Base-by-base conservation (phyloP, 108 stramenopile genomes). In the Pseudonitzschia delicatissima region DNA sequence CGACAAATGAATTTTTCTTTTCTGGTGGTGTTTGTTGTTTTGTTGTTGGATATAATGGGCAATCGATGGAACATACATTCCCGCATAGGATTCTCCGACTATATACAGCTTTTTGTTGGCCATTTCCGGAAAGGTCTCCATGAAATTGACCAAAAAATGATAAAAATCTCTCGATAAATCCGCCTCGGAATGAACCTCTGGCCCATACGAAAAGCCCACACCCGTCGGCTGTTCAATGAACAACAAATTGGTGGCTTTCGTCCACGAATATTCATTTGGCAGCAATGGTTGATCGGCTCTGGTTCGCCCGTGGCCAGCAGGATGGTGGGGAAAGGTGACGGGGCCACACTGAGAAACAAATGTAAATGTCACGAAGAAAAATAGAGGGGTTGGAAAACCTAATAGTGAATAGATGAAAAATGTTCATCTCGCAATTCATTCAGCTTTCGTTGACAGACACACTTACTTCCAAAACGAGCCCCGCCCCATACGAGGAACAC, bases 31-130 rank as follows among this genome's bases (percentile, higher is more conserved):
- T 36, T 71, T 37, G 17, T 67, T 37, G 45, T 73, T 69, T 73
- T 72, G 62, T 75, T 72, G 49, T 65, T 87, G 64, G 62, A 96
- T 91, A 35, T 57, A 39, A 29, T 82, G 76, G 21, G 82, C 86
- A 66, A 93, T 84, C 15, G 72, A 77, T 13, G 92, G 95, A 50
- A 91, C 73, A 58, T 91, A 93, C 58, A 35, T 57, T 15, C 92
- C 92, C 0, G 92, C 90, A 64, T 96, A 96, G 25, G 71, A 74
- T 63, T 94, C 96, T n/a, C 93, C 96, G 23, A 79, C 74, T n/a
- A 96, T 64, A 51, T 78, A 93, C n/a, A 96, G 63, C 25, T 74
- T 64, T 64, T 92, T 86, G 40, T 62, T 40, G 5, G 15, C 17
- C 57, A 58, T 58, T 15, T 5, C 13, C 17, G 50, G 35, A 69